Conservation (phyloP, 345 rosid genomes). For the Eucalyptus pauciflora region DNA sequence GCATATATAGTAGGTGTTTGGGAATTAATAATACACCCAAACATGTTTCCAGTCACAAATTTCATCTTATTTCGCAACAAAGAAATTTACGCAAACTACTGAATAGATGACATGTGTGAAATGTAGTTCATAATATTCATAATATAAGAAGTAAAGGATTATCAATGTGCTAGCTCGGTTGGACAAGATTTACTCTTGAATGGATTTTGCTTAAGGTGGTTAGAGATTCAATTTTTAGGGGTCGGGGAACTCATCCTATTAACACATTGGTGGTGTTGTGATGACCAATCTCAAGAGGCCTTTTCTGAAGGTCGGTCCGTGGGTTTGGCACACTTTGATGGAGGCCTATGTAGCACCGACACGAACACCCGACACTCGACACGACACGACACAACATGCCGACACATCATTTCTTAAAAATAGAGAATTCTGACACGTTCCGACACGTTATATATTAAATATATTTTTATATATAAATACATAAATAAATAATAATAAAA, state of each 20-base stretch:
- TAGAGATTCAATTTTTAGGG: background rate
- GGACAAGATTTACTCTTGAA: background rate
- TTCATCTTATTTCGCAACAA: background rate
- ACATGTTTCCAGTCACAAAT: no score
- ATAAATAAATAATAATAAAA: no score
- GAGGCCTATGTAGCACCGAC: no score
- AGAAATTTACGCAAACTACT: fast-evolving
- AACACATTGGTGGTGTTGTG: background rate
- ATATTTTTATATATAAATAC: no score
- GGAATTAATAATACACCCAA: background rate
- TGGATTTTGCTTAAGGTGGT: background rate
- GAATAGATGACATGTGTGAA: no score
- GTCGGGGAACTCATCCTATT: background rate
- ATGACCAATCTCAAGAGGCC: background rate
- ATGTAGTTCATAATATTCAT: background rate
- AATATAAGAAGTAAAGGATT: background rate
- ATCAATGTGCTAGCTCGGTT: background rate
- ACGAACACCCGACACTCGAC: no score
- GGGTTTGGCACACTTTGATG: fast-evolving
- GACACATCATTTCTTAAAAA: no score
- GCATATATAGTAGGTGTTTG: background rate
- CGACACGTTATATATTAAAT: no score
- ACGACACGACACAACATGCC: no score
- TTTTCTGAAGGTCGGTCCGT: fast-evolving
- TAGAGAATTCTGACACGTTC: no score